phyloP scores from a whole-genome alignment of 176 grass and related monocot genomes.

The Oryza meyeriana region DNA sequence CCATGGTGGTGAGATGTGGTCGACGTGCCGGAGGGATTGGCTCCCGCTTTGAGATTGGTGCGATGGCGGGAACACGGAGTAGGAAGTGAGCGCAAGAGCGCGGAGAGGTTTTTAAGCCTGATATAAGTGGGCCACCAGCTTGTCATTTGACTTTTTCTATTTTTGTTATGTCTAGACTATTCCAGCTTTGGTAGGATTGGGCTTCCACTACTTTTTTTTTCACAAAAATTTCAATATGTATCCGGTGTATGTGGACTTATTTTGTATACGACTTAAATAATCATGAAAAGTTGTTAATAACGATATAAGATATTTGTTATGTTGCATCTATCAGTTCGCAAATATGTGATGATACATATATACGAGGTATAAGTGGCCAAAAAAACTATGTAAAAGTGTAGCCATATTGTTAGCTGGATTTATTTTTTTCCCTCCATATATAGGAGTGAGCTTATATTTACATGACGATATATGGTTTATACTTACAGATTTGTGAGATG shows the following conservation, averaged over 20 bases:
- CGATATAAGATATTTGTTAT: too few species aligned
- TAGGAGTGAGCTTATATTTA: too few species aligned
- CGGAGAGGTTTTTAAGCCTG: constrained; percentile 28
- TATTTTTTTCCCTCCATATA: too few species aligned
- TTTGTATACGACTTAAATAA: neutral
- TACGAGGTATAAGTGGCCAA: too few species aligned
- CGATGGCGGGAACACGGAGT: neutral
- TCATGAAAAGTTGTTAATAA: neutral
- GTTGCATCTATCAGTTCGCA: too few species aligned
- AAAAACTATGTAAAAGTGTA: too few species aligned
- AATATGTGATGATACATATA: too few species aligned
- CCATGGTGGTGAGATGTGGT: neutral
- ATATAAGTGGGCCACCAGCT: neutral
- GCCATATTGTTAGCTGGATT: too few species aligned
- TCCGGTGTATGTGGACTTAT: neutral
- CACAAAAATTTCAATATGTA: too few species aligned
- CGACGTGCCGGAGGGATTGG: neutral
- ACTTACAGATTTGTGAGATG: too few species aligned
- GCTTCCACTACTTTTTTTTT: neutral
- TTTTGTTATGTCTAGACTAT: neutral
- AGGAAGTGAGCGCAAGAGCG: neutral
- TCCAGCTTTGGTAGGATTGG: neutral
- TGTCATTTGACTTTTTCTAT: neutral
- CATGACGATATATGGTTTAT: too few species aligned
- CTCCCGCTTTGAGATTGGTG: neutral